Conservation (phyloP, 306 rosid genomes). For the Datisca glomerata region DNA sequence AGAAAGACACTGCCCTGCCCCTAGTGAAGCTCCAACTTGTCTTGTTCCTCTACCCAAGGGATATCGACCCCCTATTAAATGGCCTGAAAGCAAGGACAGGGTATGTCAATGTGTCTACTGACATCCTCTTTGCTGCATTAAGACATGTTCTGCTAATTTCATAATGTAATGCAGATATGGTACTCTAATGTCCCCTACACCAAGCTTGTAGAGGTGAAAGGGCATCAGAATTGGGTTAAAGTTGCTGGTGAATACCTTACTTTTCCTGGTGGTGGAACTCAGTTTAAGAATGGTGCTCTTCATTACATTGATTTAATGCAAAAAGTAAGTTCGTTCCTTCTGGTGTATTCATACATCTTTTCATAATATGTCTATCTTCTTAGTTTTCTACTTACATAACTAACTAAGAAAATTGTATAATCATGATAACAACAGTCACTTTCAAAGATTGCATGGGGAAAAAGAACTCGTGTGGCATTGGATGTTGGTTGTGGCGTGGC, state of each 20-base stretch:
- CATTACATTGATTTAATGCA: conserved; percentile 76
- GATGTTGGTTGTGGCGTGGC: conserved; percentile 95
- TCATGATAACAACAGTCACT: conserved; percentile 41
- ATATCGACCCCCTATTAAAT: conserved; percentile 45
- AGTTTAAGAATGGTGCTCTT: conserved; percentile 75
- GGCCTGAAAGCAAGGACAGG: conserved; percentile 86
- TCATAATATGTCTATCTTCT: not conserved
- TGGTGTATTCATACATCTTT: not conserved
- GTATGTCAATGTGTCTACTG: conserved; percentile 17
- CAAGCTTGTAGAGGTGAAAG: conserved; percentile 63
- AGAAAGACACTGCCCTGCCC: conserved; percentile 84
- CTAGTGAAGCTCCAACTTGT: conserved; percentile 51
- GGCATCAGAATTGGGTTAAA: conserved; percentile 95
- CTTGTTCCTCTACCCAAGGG: conserved; percentile 74
- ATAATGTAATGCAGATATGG: conserved; percentile 64
- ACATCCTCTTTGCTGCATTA: not conserved
- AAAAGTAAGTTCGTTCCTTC: conserved; percentile 27
- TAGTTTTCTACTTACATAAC: too few relatives aligned
- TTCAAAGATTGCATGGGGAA: conserved; percentile 72
- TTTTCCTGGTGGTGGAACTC: conserved; percentile 95
- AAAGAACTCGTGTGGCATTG: conserved; percentile 66
- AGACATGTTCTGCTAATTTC: conserved; percentile 17
- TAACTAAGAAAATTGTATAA: not conserved
- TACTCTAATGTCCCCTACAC: conserved; percentile 64
- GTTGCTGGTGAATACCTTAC: conserved; percentile 58